Evolutionary conservation across 2,329 filamentous ascomycete genomes (phyloP).

Genomic region (Paecilomyces formosus): DNA sequence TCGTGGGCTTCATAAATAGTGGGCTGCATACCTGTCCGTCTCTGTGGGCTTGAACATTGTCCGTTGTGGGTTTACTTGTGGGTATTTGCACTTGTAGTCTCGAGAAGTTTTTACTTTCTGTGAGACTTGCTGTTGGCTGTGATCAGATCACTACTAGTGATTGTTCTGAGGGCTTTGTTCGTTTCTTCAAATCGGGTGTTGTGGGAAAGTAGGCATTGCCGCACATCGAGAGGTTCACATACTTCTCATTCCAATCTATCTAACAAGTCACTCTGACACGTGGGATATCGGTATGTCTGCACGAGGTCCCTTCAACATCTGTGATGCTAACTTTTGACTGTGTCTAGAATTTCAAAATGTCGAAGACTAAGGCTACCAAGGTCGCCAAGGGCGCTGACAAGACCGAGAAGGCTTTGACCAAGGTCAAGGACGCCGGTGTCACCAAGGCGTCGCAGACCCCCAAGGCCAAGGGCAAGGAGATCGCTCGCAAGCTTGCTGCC

Average conservation of each 20-base stretch:
- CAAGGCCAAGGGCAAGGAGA: constrained; percentile 39
- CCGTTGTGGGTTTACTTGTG: constrained; percentile 34
- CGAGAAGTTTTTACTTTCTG: constrained; percentile 7
- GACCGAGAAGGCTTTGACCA: constrained; percentile 36
- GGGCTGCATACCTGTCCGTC: constrained; percentile 34
- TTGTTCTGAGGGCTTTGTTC: constrained; percentile 18
- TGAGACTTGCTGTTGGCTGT: constrained; percentile 19
- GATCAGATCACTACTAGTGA: constrained; percentile 23
- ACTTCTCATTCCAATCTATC: background rate
- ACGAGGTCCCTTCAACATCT: background rate
- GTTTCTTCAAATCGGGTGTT: constrained; percentile 24
- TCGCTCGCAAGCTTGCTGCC: constrained; percentile 32
- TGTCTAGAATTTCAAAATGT: constrained; percentile 30
- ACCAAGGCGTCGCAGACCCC: constrained; percentile 37
- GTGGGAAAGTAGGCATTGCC: constrained; percentile 29
- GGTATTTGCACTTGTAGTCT: constrained; percentile 22
- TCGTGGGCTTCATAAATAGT: constrained; percentile 35
- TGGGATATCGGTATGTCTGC: background rate
- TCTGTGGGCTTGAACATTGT: constrained; percentile 38
- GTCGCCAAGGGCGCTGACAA: constrained; percentile 30
- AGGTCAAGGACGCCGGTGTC: constrained; percentile 41
- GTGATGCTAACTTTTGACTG: background rate
- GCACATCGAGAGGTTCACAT: constrained; percentile 15
- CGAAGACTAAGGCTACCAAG: constrained; percentile 36
- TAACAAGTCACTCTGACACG: background rate